Base-by-base conservation (phyloP, 768 basidiomycete genomes). In the Pleurotus djamor region DNA sequence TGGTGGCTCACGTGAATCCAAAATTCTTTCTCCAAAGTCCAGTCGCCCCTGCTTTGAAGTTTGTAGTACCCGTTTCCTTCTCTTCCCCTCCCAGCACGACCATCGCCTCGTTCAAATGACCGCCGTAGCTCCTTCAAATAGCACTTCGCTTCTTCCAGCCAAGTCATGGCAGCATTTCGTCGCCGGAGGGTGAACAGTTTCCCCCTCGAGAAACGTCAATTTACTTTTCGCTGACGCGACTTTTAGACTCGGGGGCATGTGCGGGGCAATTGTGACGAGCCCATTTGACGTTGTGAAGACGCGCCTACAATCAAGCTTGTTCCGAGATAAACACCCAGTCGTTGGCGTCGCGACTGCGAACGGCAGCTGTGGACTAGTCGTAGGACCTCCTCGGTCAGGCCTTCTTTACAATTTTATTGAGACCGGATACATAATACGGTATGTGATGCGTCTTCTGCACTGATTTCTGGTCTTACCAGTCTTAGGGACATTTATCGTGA, bases 251-350 rank as follows among this genome's bases (percentile, higher is more conserved):
- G 97, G 96, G 28, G 97, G 96, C 43, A 96, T 98, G 95, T 93
- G 93, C 68, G 97, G 96, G 36, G 95, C 95, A 14, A 90, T 97
- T 60, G 88, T 98, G 3, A 99, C 97, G 0, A 94, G 94, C 47
- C 96, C 97, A 0, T 96, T 99, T 66, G 97, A 99, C 72, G 94
- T 99, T 35, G 95, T 98, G 62, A 98, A 98, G 77, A 99, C 97
- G 45, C 89, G 97, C 3, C 78, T 98, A 5, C 97, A 99, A 74
- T 96, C 94, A 2, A 88, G 88, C 72, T 76, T 98, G 17, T 97
- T 95, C 59, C 72, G 73, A 1, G 71, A 74, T 64, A 78, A 79
- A 58, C 73, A 69, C 48, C 59, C 75, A 28, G 71, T 74, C 8
- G 66, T 79, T 4, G 72, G 75, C 10, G 65, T 82, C n/a, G 64